Percentiles rank a stretch among this genome's conserved stretches.
These are phyloP conservation scores for Tylopilus sp. DNA, from an alignment of 1,284 basidiomycete genomes.

Conservation along the genomic window DNA sequence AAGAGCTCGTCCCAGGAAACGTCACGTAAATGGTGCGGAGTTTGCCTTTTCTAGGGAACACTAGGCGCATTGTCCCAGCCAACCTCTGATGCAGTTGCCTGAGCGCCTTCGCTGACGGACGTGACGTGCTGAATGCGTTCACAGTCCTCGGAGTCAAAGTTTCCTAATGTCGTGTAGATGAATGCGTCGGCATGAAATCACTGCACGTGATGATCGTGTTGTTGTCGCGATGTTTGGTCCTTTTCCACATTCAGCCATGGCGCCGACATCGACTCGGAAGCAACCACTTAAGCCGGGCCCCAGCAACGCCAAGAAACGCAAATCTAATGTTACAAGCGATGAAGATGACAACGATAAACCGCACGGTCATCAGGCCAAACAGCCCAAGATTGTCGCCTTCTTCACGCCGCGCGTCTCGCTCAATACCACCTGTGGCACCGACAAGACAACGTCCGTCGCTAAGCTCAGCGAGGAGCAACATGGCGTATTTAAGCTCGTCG, in stretches of 20 bases:
- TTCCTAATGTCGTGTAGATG: too few species aligned
- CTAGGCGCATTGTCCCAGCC: too few species aligned
- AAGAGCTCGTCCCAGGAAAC: too few species aligned
- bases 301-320: slow-evolving; percentile 38
- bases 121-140: too few species aligned
- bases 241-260: slow-evolving; percentile 7
- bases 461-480: slow-evolving; percentile 45
- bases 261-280: slow-evolving; percentile 8
- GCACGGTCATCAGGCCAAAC: slow-evolving; percentile 29
- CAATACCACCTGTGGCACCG: slow-evolving; percentile 26
- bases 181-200: too few species aligned
- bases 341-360: slow-evolving; percentile 27
- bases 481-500: slow-evolving; percentile 42
- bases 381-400: slow-evolving; percentile 42
- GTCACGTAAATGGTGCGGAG: too few species aligned
- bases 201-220: too few species aligned
- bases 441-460: slow-evolving; percentile 35
- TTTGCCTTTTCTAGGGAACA: too few species aligned
- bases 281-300: slow-evolving; percentile 15
- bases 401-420: slow-evolving; percentile 43
- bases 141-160: too few species aligned
- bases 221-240: slow-evolving; percentile 14
- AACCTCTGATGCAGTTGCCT: too few species aligned
- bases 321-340: slow-evolving; percentile 31
- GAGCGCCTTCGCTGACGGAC: too few species aligned